These are phyloP conservation scores for Candida argentea DNA, from an alignment of 805 yeast species.

Conservation along the genomic window DNA sequence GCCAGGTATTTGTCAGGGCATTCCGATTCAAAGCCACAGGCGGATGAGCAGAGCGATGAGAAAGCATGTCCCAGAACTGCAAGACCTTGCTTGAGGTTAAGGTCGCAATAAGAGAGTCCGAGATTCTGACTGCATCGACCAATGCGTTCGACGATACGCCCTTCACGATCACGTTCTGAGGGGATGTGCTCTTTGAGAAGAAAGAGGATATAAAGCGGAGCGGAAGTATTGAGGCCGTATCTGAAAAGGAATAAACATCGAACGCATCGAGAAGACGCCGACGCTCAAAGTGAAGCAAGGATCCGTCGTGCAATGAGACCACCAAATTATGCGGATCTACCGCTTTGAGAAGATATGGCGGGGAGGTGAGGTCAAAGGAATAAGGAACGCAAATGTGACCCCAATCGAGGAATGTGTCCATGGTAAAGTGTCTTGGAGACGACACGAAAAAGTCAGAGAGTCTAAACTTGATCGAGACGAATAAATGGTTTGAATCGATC, in stretches of 20 bases:
- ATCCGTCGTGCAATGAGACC: slow-evolving; percentile 68
- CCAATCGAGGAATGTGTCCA: slow-evolving; percentile 42
- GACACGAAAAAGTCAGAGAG: slow-evolving; percentile 32
- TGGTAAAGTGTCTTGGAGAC: slow-evolving; percentile 5
- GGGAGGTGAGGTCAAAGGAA: slow-evolving; percentile 33
- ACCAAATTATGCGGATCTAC: slow-evolving; percentile 36
- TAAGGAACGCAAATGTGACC: slow-evolving; percentile 61
- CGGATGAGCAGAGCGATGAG: slow-evolving; percentile 16
- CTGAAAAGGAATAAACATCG: slow-evolving; percentile 45
- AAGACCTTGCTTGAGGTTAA: slow-evolving; percentile 44
- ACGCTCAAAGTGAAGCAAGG: slow-evolving; percentile 47
- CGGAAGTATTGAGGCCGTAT: slow-evolving; percentile 24
- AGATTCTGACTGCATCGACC: slow-evolving; percentile 29
- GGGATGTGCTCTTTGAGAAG: slow-evolving; percentile 7
- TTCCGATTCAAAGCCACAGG: slow-evolving; percentile 10
- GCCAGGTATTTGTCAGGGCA: slow-evolving; percentile 12
- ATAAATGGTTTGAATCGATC: slow-evolving; percentile 39
- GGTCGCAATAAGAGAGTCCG: slow-evolving; percentile 33
- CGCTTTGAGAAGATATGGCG: slow-evolving; percentile 44
- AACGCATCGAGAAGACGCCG: slow-evolving; percentile 15
- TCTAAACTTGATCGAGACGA: slow-evolving; percentile 40
- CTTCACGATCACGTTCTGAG: slow-evolving; percentile 13
- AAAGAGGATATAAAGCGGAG: slow-evolving; percentile 17
- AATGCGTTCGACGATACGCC: slow-evolving; percentile 33
- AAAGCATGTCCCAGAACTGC: slow-evolving; percentile 48